Evolutionary conservation across 1,284 basidiomycete genomes (phyloP).

Genomic region (Trametes pubescens): DNA sequence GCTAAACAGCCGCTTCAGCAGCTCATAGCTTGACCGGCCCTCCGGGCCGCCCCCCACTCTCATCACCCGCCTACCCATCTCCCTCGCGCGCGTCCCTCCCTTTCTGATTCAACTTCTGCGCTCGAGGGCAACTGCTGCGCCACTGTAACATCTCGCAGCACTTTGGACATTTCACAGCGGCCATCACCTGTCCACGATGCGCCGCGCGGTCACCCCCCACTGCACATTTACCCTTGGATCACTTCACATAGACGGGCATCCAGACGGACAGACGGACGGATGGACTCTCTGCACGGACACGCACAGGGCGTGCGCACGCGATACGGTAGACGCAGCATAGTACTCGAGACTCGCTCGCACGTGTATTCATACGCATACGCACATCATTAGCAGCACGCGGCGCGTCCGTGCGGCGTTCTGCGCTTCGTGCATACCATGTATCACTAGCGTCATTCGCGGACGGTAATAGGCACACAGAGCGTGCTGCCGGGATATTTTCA

Average conservation of each 20-base stretch:
- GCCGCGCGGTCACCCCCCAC: background rate
- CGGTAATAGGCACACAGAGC: background rate
- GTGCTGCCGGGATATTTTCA: background rate
- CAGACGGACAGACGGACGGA: background rate
- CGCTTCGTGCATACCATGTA: conserved; percentile 7
- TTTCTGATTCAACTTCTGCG: background rate
- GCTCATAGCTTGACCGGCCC: conserved; percentile 4
- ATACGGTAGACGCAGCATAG: conserved; percentile 24
- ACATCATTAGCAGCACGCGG: conserved; percentile 1
- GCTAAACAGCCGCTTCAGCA: conserved; percentile 30
- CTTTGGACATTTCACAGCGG: conserved; percentile 1
- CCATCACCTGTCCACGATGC: background rate
- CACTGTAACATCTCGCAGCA: conserved; percentile 1
- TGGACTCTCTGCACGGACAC: conserved; percentile 13
- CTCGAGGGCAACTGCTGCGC: background rate
- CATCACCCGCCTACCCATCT: background rate
- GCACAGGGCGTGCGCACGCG: conserved; percentile 3
- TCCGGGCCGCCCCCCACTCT: background rate
- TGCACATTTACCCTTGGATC: background rate
- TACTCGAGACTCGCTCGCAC: conserved; percentile 13
- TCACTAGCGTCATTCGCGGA: background rate
- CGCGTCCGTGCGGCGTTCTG: conserved; percentile 2
- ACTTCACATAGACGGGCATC: conserved; percentile 2
- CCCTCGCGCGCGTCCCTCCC: background rate
- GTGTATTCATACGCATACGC: conserved; percentile 26